Conservation (phyloP, 768 basidiomycete genomes). For the Dentipellis sp. region DNA sequence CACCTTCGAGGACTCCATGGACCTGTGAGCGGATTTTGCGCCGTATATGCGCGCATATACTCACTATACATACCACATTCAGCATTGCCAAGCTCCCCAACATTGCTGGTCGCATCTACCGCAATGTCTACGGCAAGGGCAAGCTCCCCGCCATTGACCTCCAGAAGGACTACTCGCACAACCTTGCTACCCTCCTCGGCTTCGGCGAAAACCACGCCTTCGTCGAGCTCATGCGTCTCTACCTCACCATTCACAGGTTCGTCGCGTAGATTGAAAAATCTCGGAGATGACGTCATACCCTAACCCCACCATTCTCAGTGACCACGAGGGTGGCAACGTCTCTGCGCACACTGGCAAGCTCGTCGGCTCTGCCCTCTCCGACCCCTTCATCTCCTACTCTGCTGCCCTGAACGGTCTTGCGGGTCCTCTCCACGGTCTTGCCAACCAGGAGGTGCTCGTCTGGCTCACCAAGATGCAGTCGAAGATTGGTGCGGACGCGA, state of each 20-base stretch:
- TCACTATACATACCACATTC: not conserved
- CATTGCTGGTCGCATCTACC: constrained; percentile 89
- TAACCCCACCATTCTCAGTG: constrained; percentile 31
- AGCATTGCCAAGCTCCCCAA: constrained; percentile 96
- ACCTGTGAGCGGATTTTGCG: constrained; percentile 41
- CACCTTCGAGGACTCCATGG: constrained; percentile 85
- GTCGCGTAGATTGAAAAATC: not conserved
- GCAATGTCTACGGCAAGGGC: constrained; percentile 80
- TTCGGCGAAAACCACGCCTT: constrained; percentile 83
- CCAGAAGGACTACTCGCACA: constrained; percentile 81
- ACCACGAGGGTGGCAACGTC: constrained; percentile 98
- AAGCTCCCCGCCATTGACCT: constrained; percentile 82
- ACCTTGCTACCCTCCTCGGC: constrained; percentile 84
- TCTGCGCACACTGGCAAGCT: constrained; percentile 92
- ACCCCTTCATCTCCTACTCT: constrained; percentile 92
- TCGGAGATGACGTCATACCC: not conserved
- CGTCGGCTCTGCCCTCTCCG: constrained; percentile 91
- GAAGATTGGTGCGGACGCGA: constrained; percentile 77
- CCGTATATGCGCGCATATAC: not conserved
- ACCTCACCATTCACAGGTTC: constrained; percentile 93
- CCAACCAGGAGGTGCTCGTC: constrained; percentile 93
- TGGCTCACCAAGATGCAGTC: constrained; percentile 93
- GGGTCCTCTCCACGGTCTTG: constrained; percentile 92
- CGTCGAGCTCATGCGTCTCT: constrained; percentile 90
- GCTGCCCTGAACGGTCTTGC: constrained; percentile 95